These are phyloP conservation scores for Tricladium varicosporioides DNA, from an alignment of 2,329 filamentous ascomycete species.

Conservation along the genomic window DNA sequence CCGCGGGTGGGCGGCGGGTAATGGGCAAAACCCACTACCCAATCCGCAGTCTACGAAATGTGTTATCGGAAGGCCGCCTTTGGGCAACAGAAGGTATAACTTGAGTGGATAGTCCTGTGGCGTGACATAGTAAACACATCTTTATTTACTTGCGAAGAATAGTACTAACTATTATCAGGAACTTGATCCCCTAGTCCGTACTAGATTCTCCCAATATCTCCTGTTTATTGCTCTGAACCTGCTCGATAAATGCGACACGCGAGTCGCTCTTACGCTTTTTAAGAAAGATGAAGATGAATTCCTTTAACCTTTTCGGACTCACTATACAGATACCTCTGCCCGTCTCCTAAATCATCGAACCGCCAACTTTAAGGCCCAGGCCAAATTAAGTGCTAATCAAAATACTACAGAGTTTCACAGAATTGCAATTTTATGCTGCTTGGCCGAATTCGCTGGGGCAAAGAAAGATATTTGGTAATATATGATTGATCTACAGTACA, in stretches of 20 bases:
- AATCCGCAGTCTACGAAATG: too few relatives aligned
- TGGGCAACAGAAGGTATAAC: too few relatives aligned
- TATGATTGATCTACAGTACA: constrained; percentile 5
- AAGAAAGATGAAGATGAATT: constrained; percentile 14
- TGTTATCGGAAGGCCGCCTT: too few relatives aligned
- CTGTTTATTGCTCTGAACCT: constrained; percentile 14
- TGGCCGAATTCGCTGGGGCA: constrained; percentile 1
- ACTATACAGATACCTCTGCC: constrained; percentile 2
- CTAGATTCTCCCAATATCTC: constrained; percentile 10
- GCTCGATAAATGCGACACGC: constrained; percentile 9
- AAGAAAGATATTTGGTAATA: constrained; percentile 3
- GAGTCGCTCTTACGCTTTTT: constrained; percentile 9
- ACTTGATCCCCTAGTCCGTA: constrained; percentile 3
- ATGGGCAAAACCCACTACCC: too few relatives aligned
- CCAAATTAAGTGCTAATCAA: background rate
- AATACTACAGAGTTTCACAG: background rate
- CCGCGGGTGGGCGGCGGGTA: too few relatives aligned
- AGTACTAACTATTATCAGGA: constrained; percentile 9
- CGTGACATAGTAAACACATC: constrained; percentile 12
- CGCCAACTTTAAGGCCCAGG: background rate
- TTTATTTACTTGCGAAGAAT: constrained; percentile 5
- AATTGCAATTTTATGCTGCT: constrained; percentile 7
- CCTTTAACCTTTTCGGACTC: constrained; percentile 8
- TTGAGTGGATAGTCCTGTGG: constrained; percentile 11
- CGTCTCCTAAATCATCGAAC: too few relatives aligned